These are phyloP conservation scores for Schizochytrium sp. DNA, from an alignment of 108 stramenopile species.

Conservation along the genomic window DNA sequence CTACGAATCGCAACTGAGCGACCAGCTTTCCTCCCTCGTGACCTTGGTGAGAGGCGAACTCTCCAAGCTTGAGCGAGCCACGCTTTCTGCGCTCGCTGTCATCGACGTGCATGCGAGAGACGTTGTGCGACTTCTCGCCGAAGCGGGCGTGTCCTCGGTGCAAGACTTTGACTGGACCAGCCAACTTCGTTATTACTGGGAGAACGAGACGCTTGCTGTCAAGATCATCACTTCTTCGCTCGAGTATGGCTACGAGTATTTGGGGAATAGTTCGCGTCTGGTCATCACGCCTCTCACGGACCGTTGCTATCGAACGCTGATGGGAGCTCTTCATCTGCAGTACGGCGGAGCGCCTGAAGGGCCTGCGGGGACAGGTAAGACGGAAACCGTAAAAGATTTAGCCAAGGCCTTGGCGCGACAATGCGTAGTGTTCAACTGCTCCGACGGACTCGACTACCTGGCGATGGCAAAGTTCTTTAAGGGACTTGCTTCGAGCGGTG, in stretches of 20 bases:
- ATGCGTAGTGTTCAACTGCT: conserved; percentile 63
- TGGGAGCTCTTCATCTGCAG: conserved; percentile 55
- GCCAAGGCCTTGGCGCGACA: conserved; percentile 54
- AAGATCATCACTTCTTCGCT: conserved; percentile 54
- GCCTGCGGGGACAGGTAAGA: conserved; percentile 63
- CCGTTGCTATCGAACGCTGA: conserved; percentile 65
- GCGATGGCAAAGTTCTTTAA: conserved; percentile 61
- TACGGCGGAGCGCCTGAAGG: conserved; percentile 66
- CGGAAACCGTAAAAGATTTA: conserved; percentile 64
- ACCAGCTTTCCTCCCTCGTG: conserved; percentile 46
- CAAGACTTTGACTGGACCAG: conserved; percentile 57
- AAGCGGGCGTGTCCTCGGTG: conserved; percentile 9
- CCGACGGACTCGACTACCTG: conserved; percentile 50
- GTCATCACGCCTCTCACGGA: conserved; percentile 64
- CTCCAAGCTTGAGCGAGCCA: conserved; percentile 47
- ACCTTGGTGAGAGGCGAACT: conserved; percentile 45
- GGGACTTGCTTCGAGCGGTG: conserved; percentile 58
- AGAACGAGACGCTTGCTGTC: conserved; percentile 43
- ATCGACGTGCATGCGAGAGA: conserved; percentile 62
- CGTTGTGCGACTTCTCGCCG: conserved; percentile 40
- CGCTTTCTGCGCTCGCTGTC: conserved; percentile 56
- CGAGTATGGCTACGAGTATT: conserved; percentile 63
- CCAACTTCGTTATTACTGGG: conserved; percentile 63
- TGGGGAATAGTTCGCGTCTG: conserved; percentile 57
- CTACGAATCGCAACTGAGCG: conserved; percentile 33